Evolutionary conservation across 495 filamentous ascomycete species (phyloP).

Genomic region (Trichoderma virens): DNA sequence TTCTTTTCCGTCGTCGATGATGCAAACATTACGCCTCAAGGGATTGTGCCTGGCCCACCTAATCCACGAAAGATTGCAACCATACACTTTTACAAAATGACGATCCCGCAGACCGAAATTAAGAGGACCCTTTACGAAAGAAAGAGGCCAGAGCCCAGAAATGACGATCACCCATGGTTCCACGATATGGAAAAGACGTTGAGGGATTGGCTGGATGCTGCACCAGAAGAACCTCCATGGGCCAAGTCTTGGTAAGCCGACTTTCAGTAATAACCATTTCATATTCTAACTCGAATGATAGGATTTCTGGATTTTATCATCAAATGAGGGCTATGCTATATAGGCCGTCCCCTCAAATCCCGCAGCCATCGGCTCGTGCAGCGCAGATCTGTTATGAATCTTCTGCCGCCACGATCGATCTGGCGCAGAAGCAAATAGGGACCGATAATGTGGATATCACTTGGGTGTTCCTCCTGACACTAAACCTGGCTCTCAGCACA

Average conservation of each 20-base stretch:
- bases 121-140: conserved; percentile 74
- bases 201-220: conserved; percentile 54
- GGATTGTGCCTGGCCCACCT: conserved; percentile 58
- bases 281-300: conserved; percentile 25
- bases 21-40: conserved; percentile 68
- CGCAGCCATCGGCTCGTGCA: conserved; percentile 66
- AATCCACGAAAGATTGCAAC: conserved; percentile 75
- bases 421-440: conserved; percentile 68
- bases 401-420: conserved; percentile 66
- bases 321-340: conserved; percentile 79
- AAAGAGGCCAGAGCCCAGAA: conserved; percentile 60
- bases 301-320: conserved; percentile 71
- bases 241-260: conserved; percentile 42
- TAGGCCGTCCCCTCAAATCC: conserved; percentile 83
- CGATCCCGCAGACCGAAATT: conserved; percentile 78
- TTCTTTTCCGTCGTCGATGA: conserved; percentile 77
- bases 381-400: conserved; percentile 77
- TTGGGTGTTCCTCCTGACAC: conserved; percentile 80
- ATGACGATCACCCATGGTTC: conserved; percentile 83
- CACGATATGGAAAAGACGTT: conserved; percentile 67
- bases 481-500: conserved; percentile 83
- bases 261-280: conserved; percentile 9
- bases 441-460: conserved; percentile 71
- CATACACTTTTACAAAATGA: conserved; percentile 91
- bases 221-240: conserved; percentile 40